Evolutionary conservation across 805 yeast species (phyloP).

Genomic region (Hanseniaspora thailandica): DNA sequence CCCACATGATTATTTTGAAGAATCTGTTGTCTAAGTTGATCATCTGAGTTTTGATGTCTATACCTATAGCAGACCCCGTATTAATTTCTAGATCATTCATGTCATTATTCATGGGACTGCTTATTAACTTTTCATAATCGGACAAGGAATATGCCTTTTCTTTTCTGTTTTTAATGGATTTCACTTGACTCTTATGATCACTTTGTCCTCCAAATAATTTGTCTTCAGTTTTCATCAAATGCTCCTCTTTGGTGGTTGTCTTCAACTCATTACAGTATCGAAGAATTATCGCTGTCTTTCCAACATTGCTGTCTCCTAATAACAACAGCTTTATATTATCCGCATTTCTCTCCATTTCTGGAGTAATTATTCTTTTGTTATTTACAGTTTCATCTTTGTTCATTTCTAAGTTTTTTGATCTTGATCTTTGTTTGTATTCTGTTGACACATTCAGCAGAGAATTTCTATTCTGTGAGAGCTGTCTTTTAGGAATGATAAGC

Average conservation of each 20-base stretch:
- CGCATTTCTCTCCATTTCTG: constrained; percentile 10
- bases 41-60: constrained; percentile 35
- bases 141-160: constrained; percentile 24
- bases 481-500: constrained; percentile 7
- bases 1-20: constrained; percentile 39
- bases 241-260: constrained; percentile 1
- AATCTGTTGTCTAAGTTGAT: constrained; percentile 35
- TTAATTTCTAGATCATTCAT: constrained; percentile 20
- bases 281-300: constrained; percentile 37
- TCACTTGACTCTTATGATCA: background rate
- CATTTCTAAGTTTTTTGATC: constrained; percentile 1
- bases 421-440: constrained; percentile 9
- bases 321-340: constrained; percentile 30
- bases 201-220: constrained; percentile 2
- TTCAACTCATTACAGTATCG: constrained; percentile 32
- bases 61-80: constrained; percentile 36
- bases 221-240: constrained; percentile 3
- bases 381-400: background rate
- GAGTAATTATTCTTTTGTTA: background rate
- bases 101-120: constrained; percentile 26
- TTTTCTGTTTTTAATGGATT: constrained; percentile 5
- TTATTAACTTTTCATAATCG: constrained; percentile 27
- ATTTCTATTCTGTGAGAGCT: constrained; percentile 11
- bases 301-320: constrained; percentile 39
- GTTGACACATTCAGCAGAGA: constrained; percentile 4